These are phyloP conservation scores for Talaromyces piceae DNA, from an alignment of 2,329 filamentous ascomycete genomes.

Conservation along the genomic window DNA sequence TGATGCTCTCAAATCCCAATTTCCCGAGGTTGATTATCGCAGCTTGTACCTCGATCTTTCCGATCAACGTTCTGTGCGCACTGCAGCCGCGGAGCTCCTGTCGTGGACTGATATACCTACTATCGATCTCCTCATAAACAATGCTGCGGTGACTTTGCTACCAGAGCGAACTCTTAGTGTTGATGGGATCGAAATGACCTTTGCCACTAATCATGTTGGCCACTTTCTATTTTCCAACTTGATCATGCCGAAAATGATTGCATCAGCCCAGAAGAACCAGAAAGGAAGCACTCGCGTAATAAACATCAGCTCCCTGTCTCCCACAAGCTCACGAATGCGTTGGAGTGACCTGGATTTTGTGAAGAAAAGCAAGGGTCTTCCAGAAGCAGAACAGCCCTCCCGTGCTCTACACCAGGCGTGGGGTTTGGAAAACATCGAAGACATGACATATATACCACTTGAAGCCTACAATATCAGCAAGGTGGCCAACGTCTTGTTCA, in stretches of 20 bases:
- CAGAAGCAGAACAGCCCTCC: slow-evolving; percentile 16
- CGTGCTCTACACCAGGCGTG: slow-evolving; percentile 18
- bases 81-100: slow-evolving; percentile 25
- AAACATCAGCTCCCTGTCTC: slow-evolving; percentile 21
- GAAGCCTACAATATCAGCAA: slow-evolving; percentile 26
- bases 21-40: slow-evolving; percentile 14
- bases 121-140: slow-evolving; percentile 39
- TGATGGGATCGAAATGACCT: slow-evolving; percentile 33
- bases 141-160: slow-evolving; percentile 34
- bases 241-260: slow-evolving; percentile 12
- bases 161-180: slow-evolving; percentile 20
- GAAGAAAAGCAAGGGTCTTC: slow-evolving; percentile 13
- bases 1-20: slow-evolving; percentile 9
- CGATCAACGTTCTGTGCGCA: slow-evolving; percentile 23
- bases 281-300: slow-evolving; percentile 18
- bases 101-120: slow-evolving; percentile 19
- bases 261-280: slow-evolving; percentile 5
- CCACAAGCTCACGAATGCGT: slow-evolving; percentile 22
- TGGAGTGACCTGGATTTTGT: slow-evolving; percentile 29
- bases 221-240: slow-evolving; percentile 31
- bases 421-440: neutral
- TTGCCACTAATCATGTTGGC: slow-evolving; percentile 33
- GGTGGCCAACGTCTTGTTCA: slow-evolving; percentile 41
- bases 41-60: slow-evolving; percentile 29
- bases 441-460: slow-evolving; percentile 5